Evolutionary conservation across 1,284 basidiomycete species (phyloP), one percentile per base, ranked within the genome.

Genomic region (Moniliophthora roreri): DNA sequence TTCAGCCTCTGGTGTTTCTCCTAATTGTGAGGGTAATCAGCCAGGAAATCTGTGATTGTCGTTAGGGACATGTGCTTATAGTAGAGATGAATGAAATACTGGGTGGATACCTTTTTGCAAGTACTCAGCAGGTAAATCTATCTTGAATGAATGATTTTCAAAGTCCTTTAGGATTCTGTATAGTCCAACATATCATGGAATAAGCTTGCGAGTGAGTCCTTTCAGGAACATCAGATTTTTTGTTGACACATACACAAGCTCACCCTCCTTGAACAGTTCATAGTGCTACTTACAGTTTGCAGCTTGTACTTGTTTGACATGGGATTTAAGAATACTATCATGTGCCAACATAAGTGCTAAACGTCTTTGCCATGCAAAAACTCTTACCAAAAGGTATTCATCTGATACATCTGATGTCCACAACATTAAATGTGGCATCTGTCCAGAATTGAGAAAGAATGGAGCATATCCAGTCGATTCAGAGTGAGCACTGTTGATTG

Each of bases 391-490:
- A 0, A 66, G 63, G 28, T 60, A 68, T 8, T 63, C 58, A 13
- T 40, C 16, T 8, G 38, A 0, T 44, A 48, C 0, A 45, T 52
- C 34, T 6, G 49, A 44, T 36, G 69, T 59, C 65, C 67, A 69
- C 0, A 69, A 53, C 40, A 71, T 57, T 1, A 53, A 48, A 13
- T 54, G 53, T 0, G 71, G 70, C 15, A 63, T 58, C 0, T 61
- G 35, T 1, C 71, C 69, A 5, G 55, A 62, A 38, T 72, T 73
- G 2, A 74, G 53, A 44, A 68, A 68, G 57, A 74, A 74, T 0
- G 63, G 71, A 8, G 64, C 41, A 42, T 58, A 69, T 0, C 69
- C 68, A 0, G 66, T 74, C 1, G 57, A 60, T 16, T 62, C 60
- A 0, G 63, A 68, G 28, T 60, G 51, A 2, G 65, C 66, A 13